These are phyloP conservation scores for Tinospora cordifolia DNA, from an alignment of 164 flowering plant species.

Conservation along the genomic window DNA sequence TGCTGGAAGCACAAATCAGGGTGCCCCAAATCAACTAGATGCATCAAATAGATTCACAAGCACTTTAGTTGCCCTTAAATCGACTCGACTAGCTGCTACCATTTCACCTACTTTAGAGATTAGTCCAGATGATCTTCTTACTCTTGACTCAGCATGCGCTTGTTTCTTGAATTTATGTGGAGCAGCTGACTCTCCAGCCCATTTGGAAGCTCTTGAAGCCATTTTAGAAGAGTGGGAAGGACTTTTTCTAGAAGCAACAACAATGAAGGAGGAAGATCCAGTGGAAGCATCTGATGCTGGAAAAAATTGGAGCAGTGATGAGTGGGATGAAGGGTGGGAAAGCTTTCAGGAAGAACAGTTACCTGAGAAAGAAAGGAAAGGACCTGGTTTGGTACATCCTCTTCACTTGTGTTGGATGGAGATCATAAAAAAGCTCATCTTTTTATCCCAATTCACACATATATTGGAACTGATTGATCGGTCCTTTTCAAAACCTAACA, in stretches of 20 bases:
- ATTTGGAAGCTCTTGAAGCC: constrained; percentile 45
- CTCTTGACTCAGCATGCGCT: constrained; percentile 53
- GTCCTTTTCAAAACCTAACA: constrained; percentile 29
- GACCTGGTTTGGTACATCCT: constrained; percentile 44
- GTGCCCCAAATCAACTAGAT: constrained; percentile 30
- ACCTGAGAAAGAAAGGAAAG: constrained; percentile 24
- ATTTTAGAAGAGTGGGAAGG: constrained; percentile 82
- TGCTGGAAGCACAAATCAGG: constrained; percentile 26
- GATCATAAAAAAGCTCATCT: constrained; percentile 40
- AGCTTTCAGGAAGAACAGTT: constrained; percentile 69
- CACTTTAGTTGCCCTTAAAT: constrained; percentile 76
- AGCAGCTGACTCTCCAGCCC: constrained; percentile 29
- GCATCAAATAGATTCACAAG: constrained; percentile 46
- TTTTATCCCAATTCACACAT: constrained; percentile 29
- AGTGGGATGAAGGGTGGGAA: constrained; percentile 98
- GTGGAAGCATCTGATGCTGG: constrained; percentile 33
- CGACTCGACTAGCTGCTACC: constrained; percentile 58
- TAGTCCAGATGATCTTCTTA: constrained; percentile 53
- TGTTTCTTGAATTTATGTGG: constrained; percentile 55
- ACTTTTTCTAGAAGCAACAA: constrained; percentile 31
- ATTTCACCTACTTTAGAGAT: constrained; percentile 61
- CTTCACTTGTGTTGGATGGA: constrained; percentile 77
- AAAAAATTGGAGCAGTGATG: constrained; percentile 61
- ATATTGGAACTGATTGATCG: constrained; percentile 50
- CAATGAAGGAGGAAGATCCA: constrained; percentile 27